Conservation (phyloP, 495 filamentous ascomycete genomes). For the Penicillium pulvis region DNA sequence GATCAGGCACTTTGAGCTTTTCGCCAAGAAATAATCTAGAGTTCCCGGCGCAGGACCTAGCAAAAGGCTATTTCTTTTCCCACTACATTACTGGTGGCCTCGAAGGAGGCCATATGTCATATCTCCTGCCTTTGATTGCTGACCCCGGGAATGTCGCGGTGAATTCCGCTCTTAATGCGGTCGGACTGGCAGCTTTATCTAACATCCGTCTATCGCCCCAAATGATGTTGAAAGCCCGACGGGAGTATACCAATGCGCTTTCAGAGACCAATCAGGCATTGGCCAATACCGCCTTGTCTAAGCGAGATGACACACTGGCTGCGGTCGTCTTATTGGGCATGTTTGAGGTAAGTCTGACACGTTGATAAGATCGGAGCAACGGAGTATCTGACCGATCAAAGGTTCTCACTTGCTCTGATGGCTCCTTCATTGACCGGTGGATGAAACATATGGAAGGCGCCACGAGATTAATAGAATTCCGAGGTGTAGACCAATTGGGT, state of each 20-base stretch:
- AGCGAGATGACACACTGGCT: slow-evolving; percentile 17
- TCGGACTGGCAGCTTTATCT: slow-evolving; percentile 19
- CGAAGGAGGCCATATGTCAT: slow-evolving; percentile 12
- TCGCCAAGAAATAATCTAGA: not conserved
- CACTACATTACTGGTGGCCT: slow-evolving; percentile 11
- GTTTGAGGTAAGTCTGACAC: slow-evolving; percentile 13
- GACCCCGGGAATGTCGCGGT: slow-evolving; percentile 8
- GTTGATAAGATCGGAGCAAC: not conserved
- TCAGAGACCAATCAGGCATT: slow-evolving; percentile 19
- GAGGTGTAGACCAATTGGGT: slow-evolving; percentile 14
- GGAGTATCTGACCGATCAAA: not conserved
- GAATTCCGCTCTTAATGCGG: slow-evolving; percentile 18
- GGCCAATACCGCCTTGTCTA: slow-evolving; percentile 3
- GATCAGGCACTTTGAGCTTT: not conserved
- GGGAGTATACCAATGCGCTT: slow-evolving; percentile 18
- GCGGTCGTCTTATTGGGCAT: slow-evolving; percentile 20
- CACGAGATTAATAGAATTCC: slow-evolving; percentile 15
- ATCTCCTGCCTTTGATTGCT: slow-evolving; percentile 8
- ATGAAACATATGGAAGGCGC: slow-evolving; percentile 24
- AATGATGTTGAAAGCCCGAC: slow-evolving; percentile 18
- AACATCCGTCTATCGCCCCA: slow-evolving; percentile 20
- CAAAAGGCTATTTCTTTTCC: slow-evolving; percentile 7
- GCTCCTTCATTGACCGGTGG: slow-evolving; percentile 19
- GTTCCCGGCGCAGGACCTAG: slow-evolving; percentile 8
- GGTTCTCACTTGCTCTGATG: slow-evolving; percentile 18